Base-by-base conservation (phyloP, 768 basidiomycete genomes). In the Dentipellis fragilis region DNA sequence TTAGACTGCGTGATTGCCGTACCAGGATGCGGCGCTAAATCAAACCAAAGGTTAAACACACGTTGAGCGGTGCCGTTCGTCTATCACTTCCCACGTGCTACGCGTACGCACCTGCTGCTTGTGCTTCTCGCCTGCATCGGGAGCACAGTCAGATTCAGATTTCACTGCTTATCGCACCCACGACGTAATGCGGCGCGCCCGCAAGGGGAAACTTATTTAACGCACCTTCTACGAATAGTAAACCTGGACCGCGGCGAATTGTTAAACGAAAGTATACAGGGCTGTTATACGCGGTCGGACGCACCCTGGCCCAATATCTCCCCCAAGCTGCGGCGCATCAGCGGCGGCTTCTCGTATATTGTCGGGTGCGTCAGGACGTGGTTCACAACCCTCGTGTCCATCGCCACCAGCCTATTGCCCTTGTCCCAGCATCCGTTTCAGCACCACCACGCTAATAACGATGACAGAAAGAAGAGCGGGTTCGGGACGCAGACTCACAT, bases 11-110 rank as follows among this genome's bases (percentile, higher is more conserved):
- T 29, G 29, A 29, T 29, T 6, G 29, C 29, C 29, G 14, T 29
- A 55, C 54, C 47, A 55, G 39, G 34, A 55, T 45, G 8, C 49
- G n/a, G 16, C 54, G 54, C 54, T 55, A 14, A 36, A n/a, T n/a
- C n/a, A n/a, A n/a, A n/a, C 19, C 21, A 35, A 45, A 29, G 3
- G 17, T 1, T 14, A 23, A 16, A 29, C 47, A 9, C 22, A 21
- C 29, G 14, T 35, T 11, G 6, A 29, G 29, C 29, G 29, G 29
- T 29, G 29, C 29, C 29, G 29, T 29, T 6, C 4, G 21, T 17
- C 7, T 2, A 12, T 23, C 9, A 34, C 29, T 4, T 21, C 5
- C 16, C n/a, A 22, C 12, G 40, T 29, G 29, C 29, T 29, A 29
- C 29, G 29, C 29, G 29, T 29, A 29, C 54, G 19, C 34, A 55